Conservation (phyloP, 208 protist species). For the Giardia muris region DNA sequence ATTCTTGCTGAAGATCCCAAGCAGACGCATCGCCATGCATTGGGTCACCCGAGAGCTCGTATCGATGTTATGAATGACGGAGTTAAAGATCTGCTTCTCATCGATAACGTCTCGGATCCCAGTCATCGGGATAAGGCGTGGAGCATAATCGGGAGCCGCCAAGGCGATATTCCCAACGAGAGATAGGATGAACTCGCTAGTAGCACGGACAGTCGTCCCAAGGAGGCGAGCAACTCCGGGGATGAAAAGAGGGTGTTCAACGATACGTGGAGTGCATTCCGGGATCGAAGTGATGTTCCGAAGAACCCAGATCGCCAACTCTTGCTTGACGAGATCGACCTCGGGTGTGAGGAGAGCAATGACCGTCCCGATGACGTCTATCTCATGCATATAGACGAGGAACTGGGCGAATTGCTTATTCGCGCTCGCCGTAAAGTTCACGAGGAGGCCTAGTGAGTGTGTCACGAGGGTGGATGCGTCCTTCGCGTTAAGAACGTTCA, state of each 20-base stretch:
- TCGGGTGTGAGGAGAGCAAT: not conserved
- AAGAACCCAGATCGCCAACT: slow-evolving; percentile 21
- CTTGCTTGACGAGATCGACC: not conserved
- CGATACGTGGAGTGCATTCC: not conserved
- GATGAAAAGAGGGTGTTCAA: not conserved
- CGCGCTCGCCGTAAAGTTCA: slow-evolving; percentile 1
- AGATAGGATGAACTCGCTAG: not conserved
- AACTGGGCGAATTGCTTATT: not conserved
- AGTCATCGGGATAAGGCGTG: not conserved
- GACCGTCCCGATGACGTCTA: not conserved
- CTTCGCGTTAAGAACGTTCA: not conserved
- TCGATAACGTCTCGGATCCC: not conserved
- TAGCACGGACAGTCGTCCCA: not conserved
- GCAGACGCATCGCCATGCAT: not conserved
- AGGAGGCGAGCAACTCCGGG: not conserved
- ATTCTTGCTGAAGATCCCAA: not conserved
- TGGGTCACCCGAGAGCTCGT: not conserved
- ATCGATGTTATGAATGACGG: not conserved
- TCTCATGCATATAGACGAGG: not conserved
- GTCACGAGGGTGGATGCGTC: not conserved
- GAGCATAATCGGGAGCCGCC: not conserved
- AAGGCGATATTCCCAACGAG: not conserved
- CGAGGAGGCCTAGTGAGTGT: slow-evolving; percentile 3
- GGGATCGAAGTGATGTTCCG: slow-evolving; percentile 16
- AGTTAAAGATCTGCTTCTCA: not conserved